These are phyloP conservation scores for Sindora glabra DNA, from an alignment of 306 rosid species.

Conservation along the genomic window DNA sequence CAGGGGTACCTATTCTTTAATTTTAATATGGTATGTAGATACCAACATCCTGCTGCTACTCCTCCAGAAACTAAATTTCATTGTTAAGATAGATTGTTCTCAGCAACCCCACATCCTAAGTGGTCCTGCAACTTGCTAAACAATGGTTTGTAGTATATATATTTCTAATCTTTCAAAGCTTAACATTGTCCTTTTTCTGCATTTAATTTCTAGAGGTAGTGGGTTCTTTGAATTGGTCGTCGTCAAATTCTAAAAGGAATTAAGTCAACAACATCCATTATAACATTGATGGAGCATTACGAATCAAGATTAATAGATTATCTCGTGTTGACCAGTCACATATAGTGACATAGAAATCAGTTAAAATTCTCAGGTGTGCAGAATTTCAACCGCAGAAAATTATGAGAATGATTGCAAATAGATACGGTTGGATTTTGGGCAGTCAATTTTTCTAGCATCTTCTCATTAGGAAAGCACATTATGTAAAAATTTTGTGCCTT, in stretches of 20 bases:
- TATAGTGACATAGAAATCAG: conserved; percentile 6
- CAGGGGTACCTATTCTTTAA: conserved; percentile 20
- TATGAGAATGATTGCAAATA: conserved; percentile 35
- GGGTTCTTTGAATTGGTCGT: conserved; percentile 12
- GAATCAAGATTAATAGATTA: background rate
- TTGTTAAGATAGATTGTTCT: background rate
- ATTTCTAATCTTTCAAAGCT: background rate
- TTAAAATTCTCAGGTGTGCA: conserved; percentile 11
- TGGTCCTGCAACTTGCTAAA: conserved; percentile 23
- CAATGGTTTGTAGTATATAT: conserved; percentile 11
- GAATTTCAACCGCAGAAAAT: conserved; percentile 27
- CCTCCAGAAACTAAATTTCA: background rate
- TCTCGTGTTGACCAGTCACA: conserved; percentile 36
- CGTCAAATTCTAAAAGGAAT: conserved; percentile 16
- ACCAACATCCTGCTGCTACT: conserved; percentile 13
- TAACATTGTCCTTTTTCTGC: background rate
- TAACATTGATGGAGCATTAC: conserved; percentile 27
- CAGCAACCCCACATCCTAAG: conserved; percentile 13
- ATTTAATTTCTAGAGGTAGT: conserved; percentile 2
- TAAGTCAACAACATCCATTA: conserved; percentile 23
- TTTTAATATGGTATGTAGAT: background rate
- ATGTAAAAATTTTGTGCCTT: too few relatives aligned
- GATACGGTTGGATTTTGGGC: conserved; percentile 65
- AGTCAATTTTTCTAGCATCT: conserved; percentile 24
- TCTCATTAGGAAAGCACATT: conserved; percentile 16